Evolutionary conservation across 2,329 filamentous ascomycete genomes (phyloP).

Genomic region (Aspergillus spinulosporus): DNA sequence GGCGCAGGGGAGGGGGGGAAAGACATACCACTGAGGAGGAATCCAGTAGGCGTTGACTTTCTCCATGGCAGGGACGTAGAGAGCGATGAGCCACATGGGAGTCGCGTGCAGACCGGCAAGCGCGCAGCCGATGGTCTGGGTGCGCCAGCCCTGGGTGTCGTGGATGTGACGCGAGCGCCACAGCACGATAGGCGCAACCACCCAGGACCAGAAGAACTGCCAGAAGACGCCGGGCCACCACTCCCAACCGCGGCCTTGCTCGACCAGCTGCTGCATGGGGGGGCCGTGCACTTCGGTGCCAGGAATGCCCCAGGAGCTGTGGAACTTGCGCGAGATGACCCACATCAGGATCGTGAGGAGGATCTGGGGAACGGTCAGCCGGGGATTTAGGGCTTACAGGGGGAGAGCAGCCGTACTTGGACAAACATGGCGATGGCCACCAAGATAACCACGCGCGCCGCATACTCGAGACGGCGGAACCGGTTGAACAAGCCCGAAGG

Average conservation of each 20-base stretch:
- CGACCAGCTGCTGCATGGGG: slow-evolving; percentile 45
- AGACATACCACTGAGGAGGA: slow-evolving; percentile 62
- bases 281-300: slow-evolving; percentile 57
- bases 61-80: slow-evolving; percentile 57
- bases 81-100: slow-evolving; percentile 63
- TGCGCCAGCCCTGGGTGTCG: slow-evolving; percentile 66
- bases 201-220: slow-evolving; percentile 26
- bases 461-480: slow-evolving; percentile 30
- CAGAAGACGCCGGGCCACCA: slow-evolving; percentile 52
- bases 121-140: slow-evolving; percentile 59
- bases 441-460: slow-evolving; percentile 30
- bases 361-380: slow-evolving; percentile 45
- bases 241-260: slow-evolving; percentile 58
- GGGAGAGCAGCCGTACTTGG: slow-evolving; percentile 49
- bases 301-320: slow-evolving; percentile 48
- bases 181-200: slow-evolving; percentile 44
- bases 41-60: slow-evolving; percentile 57
- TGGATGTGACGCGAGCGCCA: slow-evolving; percentile 62
- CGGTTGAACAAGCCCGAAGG: slow-evolving; percentile 22
- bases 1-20: not conserved
- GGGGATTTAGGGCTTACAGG: not conserved
- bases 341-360: slow-evolving; percentile 61
- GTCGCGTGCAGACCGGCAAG: slow-evolving; percentile 60
- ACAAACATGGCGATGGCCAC: slow-evolving; percentile 57
- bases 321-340: slow-evolving; percentile 65